phyloP scores from a whole-genome alignment of 352 stramenopile species.

The Globisporangium solare region DNA sequence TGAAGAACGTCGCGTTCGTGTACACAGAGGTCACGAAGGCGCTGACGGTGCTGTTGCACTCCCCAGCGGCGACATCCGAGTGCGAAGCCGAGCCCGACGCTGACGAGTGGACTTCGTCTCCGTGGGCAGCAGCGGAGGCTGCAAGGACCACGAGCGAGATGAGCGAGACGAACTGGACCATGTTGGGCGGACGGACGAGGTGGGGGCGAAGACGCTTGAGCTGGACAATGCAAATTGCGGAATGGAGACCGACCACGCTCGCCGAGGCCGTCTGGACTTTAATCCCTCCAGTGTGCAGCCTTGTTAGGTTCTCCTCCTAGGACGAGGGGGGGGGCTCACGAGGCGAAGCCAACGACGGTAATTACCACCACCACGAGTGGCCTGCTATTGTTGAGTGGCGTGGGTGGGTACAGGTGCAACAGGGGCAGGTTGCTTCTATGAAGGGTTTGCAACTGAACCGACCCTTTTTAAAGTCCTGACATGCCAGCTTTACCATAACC shows the following conservation, averaged over 20 bases:
- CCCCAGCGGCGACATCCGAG: slow-evolving; percentile 1
- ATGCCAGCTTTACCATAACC: too few relatives aligned
- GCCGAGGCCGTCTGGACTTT: too few relatives aligned
- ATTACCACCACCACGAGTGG: background rate
- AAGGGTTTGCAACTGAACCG: too few relatives aligned
- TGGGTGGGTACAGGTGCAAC: background rate
- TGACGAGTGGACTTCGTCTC: slow-evolving; percentile 6
- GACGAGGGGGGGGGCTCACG: too few relatives aligned
- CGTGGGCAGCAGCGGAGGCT: slow-evolving; percentile 11
- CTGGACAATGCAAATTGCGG: slow-evolving; percentile 7
- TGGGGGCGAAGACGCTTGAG: slow-evolving; percentile 12
- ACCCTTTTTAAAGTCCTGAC: too few relatives aligned
- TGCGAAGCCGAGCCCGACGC: background rate
- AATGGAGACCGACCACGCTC: too few relatives aligned
- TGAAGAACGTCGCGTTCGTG: slow-evolving; percentile 46
- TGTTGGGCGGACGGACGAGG: slow-evolving; percentile 6
- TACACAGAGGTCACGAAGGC: slow-evolving; percentile 30
- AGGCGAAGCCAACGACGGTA: background rate
- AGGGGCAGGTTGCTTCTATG: too few relatives aligned
- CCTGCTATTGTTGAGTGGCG: slow-evolving; percentile 5
- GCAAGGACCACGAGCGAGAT: slow-evolving; percentile 20
- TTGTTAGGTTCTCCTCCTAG: too few relatives aligned
- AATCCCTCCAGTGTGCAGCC: too few relatives aligned
- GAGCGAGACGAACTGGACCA: slow-evolving; percentile 17
- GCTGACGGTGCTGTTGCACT: slow-evolving; percentile 32